These are phyloP conservation scores for Aspergillus pseudoviridinutans DNA, from an alignment of 2,329 filamentous ascomycete species.

Conservation along the genomic window DNA sequence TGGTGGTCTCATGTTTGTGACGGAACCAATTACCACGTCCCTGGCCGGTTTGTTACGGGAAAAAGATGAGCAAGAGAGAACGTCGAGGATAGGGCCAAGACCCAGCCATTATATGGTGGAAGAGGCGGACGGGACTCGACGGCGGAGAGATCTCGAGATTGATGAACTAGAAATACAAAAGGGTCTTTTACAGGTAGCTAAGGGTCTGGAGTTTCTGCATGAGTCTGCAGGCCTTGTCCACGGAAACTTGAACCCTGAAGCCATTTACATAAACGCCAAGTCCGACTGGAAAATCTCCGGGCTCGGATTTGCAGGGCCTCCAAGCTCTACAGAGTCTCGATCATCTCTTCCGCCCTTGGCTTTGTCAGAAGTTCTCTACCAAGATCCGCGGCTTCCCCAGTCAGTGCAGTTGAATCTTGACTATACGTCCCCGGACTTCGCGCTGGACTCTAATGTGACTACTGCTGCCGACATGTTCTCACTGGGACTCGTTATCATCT, in stretches of 20 bases:
- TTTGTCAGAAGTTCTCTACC: constrained; percentile 76
- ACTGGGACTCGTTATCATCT: constrained; percentile 79
- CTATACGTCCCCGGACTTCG: constrained; percentile 91
- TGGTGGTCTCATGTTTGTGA: constrained; percentile 92
- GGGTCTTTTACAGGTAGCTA: constrained; percentile 85
- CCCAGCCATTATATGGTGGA: constrained; percentile 78
- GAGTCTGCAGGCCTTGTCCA: constrained; percentile 93
- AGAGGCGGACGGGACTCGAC: constrained; percentile 67
- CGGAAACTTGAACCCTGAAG: constrained; percentile 89
- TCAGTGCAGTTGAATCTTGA: constrained; percentile 87
- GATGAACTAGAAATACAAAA: constrained; percentile 98
- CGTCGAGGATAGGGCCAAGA: constrained; percentile 64
- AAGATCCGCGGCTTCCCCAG: constrained; percentile 77
- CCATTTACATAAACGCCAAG: constrained; percentile 91
- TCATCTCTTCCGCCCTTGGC: constrained; percentile 76
- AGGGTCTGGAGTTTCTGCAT: constrained; percentile 90
- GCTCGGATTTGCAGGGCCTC: constrained; percentile 81
- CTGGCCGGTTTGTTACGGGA: constrained; percentile 76
- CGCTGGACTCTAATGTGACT: constrained; percentile 84
- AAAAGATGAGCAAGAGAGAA: constrained; percentile 80
- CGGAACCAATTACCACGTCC: constrained; percentile 86
- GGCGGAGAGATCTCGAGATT: constrained; percentile 80
- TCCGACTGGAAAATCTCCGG: constrained; percentile 98
- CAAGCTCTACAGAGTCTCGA: constrained; percentile 68
- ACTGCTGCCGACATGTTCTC: constrained; percentile 89